Evolutionary conservation across 164 flowering plant genomes (phyloP), one percentile per base, ranked within the genome.

Genomic region (Hamamelis virginiana): DNA sequence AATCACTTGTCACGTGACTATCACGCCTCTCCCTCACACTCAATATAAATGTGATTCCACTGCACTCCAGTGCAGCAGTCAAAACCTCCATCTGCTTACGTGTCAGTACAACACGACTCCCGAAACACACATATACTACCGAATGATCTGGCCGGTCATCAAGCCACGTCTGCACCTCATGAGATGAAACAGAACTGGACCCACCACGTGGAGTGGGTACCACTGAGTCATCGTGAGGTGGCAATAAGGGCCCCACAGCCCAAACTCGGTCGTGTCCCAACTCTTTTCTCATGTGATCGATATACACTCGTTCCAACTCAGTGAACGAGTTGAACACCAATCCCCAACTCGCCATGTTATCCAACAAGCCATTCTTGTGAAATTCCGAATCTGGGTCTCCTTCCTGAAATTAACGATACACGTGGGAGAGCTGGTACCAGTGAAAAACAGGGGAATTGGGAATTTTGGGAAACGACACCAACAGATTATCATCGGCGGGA

Each of bases 61-160:
- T 75, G 3, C 25, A 21, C 71, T 79, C 83, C 59, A 83, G 67
- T 38, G 73, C 86, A 8, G 18, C 71, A 0, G 78, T 78, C 43
- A 80, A n/a, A 10, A 62, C 75, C 27, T 71, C 67, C 72, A 76
- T 66, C 46, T 80, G 80, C 15, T 61, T 45, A 22, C 41, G 50
- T 15, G 44, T 46, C 59, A 79, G 58, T 21, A 44, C 21, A 0
- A 56, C 62, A 3, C 72, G 82, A 38, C 81, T 82, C 44, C 88
- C 88, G 56, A 84, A 82, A n/a, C 80, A 78, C 13, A 80, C 75
- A 64, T 78, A 84, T 8, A 84, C 57, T 21, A 80, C 85, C 0
- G 79, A 77, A 1, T 64, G 66, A 25, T 75, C 78, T 9, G 22
- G 15, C 33, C 75, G 53, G 14, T 27, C 22, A 65, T 82, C 84